phyloP scores from a whole-genome alignment of 1,284 basidiomycete genomes.

The Tilletia indica region DNA sequence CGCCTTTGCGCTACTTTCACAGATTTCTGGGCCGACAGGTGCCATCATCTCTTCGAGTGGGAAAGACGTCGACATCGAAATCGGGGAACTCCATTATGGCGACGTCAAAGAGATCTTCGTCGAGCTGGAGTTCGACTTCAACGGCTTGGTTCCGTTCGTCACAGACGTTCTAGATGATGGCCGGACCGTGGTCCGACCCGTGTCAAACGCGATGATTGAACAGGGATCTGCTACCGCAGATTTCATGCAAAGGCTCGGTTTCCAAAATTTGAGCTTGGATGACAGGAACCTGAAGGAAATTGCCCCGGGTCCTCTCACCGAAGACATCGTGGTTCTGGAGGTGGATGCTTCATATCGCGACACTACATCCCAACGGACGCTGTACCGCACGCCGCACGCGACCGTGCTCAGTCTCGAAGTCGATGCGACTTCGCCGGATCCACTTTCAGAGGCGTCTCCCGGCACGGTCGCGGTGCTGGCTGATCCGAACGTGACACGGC shows the following conservation, averaged over 20 bases:
- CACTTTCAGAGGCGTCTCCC: constrained; percentile 34
- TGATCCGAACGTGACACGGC: constrained; percentile 45
- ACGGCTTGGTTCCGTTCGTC: constrained; percentile 30
- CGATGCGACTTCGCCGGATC: constrained; percentile 40
- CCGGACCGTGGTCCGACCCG: background rate
- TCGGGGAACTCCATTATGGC: constrained; percentile 67
- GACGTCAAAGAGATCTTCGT: constrained; percentile 47
- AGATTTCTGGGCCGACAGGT: constrained; percentile 33
- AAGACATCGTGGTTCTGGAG: constrained; percentile 48
- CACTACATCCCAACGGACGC: constrained; percentile 25
- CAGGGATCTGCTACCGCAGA: constrained; percentile 47
- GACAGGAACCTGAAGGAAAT: constrained; percentile 28
- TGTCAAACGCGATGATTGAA: constrained; percentile 29
- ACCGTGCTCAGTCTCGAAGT: constrained; percentile 45
- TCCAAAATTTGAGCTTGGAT: constrained; percentile 39
- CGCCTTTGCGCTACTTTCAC: background rate
- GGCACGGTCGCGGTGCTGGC: constrained; percentile 39
- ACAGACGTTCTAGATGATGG: background rate
- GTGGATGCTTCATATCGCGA: constrained; percentile 45
- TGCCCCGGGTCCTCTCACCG: constrained; percentile 29
- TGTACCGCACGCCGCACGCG: constrained; percentile 31
- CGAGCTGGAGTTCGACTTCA: constrained; percentile 48
- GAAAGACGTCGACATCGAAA: constrained; percentile 86
- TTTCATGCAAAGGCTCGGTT: constrained; percentile 49
- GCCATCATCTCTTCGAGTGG: constrained; percentile 76